Evolutionary conservation across 805 yeast species (phyloP).

Genomic region (Cephaloascus fragrans): DNA sequence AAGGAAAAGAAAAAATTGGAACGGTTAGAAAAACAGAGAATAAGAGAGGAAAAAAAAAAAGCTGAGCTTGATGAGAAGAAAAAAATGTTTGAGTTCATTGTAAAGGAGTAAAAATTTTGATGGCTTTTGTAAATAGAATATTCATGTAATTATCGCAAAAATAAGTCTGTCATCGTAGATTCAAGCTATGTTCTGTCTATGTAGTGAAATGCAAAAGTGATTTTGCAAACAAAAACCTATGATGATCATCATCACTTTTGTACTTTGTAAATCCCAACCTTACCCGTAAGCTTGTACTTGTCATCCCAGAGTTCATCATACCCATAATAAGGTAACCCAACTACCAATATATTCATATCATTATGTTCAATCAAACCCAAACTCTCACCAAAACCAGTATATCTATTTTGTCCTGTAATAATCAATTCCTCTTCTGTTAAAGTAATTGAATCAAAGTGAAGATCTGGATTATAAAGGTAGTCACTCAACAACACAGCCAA

Average conservation of each 20-base stretch:
- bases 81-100: background rate
- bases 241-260: no score
- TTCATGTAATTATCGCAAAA: background rate
- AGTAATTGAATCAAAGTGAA: background rate
- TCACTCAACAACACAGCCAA: slow-evolving; percentile 7
- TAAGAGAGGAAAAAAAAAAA: background rate
- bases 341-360: slow-evolving; percentile 12
- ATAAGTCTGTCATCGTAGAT: background rate
- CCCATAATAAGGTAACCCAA: slow-evolving; percentile 28
- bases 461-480: no score
- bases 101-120: slow-evolving; percentile 1
- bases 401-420: slow-evolving; percentile 17
- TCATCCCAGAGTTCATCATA: slow-evolving; percentile 16
- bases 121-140: background rate
- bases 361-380: slow-evolving; percentile 15
- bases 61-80: background rate
- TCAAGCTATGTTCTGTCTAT: no score
- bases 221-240: no score
- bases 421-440: slow-evolving; percentile 5
- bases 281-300: slow-evolving; percentile 18
- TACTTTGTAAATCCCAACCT: slow-evolving; percentile 11
- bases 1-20: slow-evolving; percentile 17
- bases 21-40: slow-evolving; percentile 15
- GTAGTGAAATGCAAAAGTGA: no score
- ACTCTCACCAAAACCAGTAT: slow-evolving; percentile 33